A percentile compares a stretch with the other conserved stretches of the same genome.
Conservation (phyloP, 2,329 filamentous ascomycete genomes). For the Aureobasidium namibiae region DNA sequence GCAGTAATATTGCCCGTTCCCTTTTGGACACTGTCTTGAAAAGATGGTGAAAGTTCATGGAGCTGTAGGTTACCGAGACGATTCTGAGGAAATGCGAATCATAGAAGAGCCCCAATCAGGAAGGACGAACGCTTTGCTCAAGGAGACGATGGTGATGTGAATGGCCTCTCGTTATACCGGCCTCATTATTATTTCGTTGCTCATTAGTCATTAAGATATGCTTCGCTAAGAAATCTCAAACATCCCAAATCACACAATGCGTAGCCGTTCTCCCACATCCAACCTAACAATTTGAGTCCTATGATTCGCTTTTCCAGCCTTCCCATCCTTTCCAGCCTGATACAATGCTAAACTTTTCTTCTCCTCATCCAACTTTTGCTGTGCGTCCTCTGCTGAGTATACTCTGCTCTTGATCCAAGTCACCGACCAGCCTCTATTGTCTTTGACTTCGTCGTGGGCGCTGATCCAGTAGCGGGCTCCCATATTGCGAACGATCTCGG, state of each 20-base stretch:
- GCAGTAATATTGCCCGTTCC: too few species aligned
- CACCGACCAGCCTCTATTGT: slow-evolving; percentile 45
- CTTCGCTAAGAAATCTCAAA: background rate
- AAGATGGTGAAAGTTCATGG: too few species aligned
- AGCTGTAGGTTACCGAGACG: too few species aligned
- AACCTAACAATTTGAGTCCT: background rate
- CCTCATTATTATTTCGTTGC: slow-evolving; percentile 2
- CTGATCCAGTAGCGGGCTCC: slow-evolving; percentile 52
- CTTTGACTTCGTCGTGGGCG: slow-evolving; percentile 54
- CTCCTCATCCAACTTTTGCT: slow-evolving; percentile 24
- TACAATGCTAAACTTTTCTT: background rate
- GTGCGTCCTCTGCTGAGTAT: slow-evolving; percentile 40
- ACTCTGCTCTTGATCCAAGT: slow-evolving; percentile 41
- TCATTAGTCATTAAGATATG: slow-evolving; percentile 4
- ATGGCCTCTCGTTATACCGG: background rate
- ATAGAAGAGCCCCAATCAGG: background rate
- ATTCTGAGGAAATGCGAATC: background rate
- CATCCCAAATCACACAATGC: background rate
- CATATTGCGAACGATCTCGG: slow-evolving; percentile 47
- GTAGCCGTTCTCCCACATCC: slow-evolving; percentile 3
- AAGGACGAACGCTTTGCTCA: background rate
- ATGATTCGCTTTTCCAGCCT: background rate
- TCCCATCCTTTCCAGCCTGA: background rate
- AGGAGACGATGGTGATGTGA: background rate
- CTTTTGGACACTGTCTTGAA: too few species aligned